Conservation (phyloP, 2,329 filamentous ascomycete species). For the Lasiodiplodia sp. region DNA sequence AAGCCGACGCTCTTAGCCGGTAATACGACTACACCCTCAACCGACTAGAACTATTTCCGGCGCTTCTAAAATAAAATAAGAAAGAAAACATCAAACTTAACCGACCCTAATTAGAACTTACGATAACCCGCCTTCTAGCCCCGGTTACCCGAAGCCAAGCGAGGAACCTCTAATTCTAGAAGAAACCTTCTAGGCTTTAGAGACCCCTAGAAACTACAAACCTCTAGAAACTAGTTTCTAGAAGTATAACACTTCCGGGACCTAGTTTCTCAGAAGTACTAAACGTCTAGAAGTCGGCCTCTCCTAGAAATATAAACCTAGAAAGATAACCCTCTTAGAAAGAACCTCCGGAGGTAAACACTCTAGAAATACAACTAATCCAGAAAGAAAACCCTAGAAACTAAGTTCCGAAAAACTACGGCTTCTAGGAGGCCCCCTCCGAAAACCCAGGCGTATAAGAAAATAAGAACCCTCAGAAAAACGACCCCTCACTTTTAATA, state of each 20-base stretch:
- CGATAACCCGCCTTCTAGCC: neutral
- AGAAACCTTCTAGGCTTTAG: neutral
- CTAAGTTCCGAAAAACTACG: neutral
- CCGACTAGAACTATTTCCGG: neutral
- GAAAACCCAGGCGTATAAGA: neutral
- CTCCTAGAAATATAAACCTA: too few species aligned
- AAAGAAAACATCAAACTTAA: neutral
- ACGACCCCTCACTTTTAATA: neutral
- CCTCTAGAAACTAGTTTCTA: conserved; percentile 19
- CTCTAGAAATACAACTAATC: too few species aligned
- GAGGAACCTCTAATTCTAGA: neutral
- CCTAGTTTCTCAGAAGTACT: too few species aligned
- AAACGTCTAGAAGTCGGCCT: too few species aligned
- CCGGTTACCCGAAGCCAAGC: neutral
- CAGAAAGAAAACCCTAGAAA: neutral
- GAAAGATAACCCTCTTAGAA: too few species aligned
- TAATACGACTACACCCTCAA: neutral
- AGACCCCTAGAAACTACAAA: neutral
- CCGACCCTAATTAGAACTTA: neutral
- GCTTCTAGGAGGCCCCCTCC: neutral
- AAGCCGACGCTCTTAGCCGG: too few species aligned
- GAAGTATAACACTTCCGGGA: conserved; percentile 17
- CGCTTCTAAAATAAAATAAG: neutral
- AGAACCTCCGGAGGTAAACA: too few species aligned
- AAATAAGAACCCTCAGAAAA: neutral